phyloP scores from a whole-genome alignment of 305 asterid genomes.

The Solanum chacoense region DNA sequence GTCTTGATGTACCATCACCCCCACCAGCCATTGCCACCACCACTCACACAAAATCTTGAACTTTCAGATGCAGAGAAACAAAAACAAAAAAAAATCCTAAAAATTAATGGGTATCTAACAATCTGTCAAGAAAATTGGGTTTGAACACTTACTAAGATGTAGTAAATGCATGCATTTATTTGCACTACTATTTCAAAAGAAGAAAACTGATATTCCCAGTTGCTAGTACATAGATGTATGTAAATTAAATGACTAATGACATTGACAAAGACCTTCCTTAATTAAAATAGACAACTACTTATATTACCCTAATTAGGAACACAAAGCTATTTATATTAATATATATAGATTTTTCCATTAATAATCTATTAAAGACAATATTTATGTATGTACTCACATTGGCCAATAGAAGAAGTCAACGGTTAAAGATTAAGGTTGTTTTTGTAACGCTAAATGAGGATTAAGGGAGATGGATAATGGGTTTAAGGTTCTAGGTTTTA shows the following conservation, averaged over 20 bases:
- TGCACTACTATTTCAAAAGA: not conserved
- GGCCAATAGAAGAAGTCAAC: not conserved
- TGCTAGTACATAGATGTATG: not conserved
- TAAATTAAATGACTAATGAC: not conserved
- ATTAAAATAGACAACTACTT: not conserved
- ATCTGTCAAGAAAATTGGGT: not conserved
- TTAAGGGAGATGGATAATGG: not conserved
- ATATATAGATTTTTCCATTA: not conserved
- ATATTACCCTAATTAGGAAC: not conserved
- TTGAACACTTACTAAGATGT: not conserved
- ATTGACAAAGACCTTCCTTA: not conserved
- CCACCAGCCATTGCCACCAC: constrained; percentile 4
- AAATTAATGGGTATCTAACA: not conserved
- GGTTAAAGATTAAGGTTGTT: not conserved
- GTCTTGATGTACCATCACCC: constrained; percentile 22
- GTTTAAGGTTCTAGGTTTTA: not conserved
- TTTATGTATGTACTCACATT: not conserved
- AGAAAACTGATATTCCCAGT: not conserved
- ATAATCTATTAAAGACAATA: not conserved
- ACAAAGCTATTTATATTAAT: not conserved
- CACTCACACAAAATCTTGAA: not conserved
- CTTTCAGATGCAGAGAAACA: not conserved
- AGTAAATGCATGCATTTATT: not conserved
- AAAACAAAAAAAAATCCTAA: not conserved
- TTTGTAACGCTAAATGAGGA: not conserved